These are phyloP conservation scores for Botrytis fragariae DNA, from an alignment of 2,329 filamentous ascomycete genomes.

Conservation along the genomic window DNA sequence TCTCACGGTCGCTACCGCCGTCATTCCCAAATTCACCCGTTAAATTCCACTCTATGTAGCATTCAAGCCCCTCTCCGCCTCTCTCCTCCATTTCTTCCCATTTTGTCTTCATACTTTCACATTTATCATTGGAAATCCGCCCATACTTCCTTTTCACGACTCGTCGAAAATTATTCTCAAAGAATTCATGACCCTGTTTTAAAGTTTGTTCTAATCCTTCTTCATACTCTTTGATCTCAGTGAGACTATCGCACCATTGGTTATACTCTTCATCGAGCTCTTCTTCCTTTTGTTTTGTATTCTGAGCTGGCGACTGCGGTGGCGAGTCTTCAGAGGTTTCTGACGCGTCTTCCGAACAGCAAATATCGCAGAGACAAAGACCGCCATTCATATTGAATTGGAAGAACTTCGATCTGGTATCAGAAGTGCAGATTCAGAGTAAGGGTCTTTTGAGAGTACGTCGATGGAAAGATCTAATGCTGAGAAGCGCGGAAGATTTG, in stretches of 20 bases:
- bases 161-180: neutral
- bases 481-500: neutral
- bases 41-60: neutral
- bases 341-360: neutral
- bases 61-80: neutral
- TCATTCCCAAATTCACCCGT: rapidly evolving
- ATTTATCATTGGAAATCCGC: neutral
- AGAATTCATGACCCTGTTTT: neutral
- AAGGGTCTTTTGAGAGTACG: too few relatives aligned
- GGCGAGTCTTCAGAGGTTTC: neutral
- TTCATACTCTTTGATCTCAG: neutral
- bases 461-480: neutral
- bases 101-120: neutral
- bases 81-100: neutral
- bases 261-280: neutral
- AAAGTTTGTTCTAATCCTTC: neutral
- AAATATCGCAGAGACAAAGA: neutral
- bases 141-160: neutral
- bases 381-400: neutral
- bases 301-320: neutral
- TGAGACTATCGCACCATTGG: neutral
- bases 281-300: neutral
- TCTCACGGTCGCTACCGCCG: neutral
- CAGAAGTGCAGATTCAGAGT: neutral
- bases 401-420: rapidly evolving